A percentile compares a stretch with the other conserved stretches of the same genome.
These are phyloP conservation scores for Trifolium dubium DNA, from an alignment of 306 rosid species.

Conservation along the genomic window DNA sequence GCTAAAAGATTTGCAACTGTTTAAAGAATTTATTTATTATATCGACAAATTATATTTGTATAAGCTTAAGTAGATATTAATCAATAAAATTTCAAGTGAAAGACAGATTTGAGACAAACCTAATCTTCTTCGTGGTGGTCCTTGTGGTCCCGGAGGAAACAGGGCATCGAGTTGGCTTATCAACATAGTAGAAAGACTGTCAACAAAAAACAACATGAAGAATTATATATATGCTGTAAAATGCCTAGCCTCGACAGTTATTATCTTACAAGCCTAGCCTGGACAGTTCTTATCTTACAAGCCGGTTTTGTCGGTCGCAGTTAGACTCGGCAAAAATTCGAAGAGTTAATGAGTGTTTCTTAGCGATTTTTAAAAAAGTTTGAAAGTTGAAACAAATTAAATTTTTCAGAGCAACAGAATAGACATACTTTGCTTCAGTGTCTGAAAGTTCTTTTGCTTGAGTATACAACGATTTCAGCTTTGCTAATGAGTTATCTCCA, in stretches of 20 bases:
- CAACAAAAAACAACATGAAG: slow-evolving; percentile 47
- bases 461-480: slow-evolving; percentile 65
- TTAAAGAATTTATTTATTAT: slow-evolving; percentile 1
- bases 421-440: slow-evolving; percentile 65
- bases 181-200: slow-evolving; percentile 67
- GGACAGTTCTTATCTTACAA: not conserved
- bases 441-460: slow-evolving; percentile 90
- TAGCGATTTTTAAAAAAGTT: slow-evolving; percentile 15
- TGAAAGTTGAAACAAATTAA: slow-evolving; percentile 5
- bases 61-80: slow-evolving; percentile 12
- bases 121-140: slow-evolving; percentile 83
- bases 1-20: slow-evolving; percentile 14
- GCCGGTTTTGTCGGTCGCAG: not conserved
- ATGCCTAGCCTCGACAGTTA: not conserved
- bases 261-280: not conserved
- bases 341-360: not conserved
- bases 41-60: slow-evolving; percentile 3
- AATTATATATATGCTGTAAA: slow-evolving; percentile 19
- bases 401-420: slow-evolving; percentile 36
- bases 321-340: not conserved
- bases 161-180: slow-evolving; percentile 74
- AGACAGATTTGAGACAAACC: slow-evolving; percentile 58
- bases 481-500: slow-evolving; percentile 82
- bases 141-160: slow-evolving; percentile 77
- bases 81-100: slow-evolving; percentile 20